These are phyloP conservation scores for Saprolegnia diclina DNA, from an alignment of 352 stramenopile genomes.

Conservation along the genomic window DNA sequence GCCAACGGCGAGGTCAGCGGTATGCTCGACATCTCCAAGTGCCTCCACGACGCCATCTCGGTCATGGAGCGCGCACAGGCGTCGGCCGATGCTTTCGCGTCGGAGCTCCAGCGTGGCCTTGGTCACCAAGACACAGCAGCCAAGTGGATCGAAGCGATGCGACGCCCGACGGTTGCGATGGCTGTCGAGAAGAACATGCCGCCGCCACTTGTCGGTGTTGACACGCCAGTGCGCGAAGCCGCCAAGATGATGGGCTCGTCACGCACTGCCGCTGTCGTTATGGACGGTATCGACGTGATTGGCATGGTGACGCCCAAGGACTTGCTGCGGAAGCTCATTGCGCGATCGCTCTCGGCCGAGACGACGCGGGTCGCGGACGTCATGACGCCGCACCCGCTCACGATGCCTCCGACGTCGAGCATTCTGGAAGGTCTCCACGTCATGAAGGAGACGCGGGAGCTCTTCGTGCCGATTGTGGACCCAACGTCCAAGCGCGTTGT, in stretches of 20 bases:
- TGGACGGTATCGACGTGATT: slow-evolving; percentile 56
- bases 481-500: slow-evolving; percentile 56
- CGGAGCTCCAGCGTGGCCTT: slow-evolving; percentile 65
- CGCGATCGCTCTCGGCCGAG: slow-evolving; percentile 67
- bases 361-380: slow-evolving; percentile 76
- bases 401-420: slow-evolving; percentile 61
- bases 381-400: slow-evolving; percentile 80
- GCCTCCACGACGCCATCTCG: slow-evolving; percentile 81
- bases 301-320: slow-evolving; percentile 85
- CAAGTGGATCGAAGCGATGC: slow-evolving; percentile 89
- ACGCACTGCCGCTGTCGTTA: slow-evolving; percentile 80
- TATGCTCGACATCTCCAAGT: slow-evolving; percentile 89
- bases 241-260: slow-evolving; percentile 81
- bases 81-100: slow-evolving; percentile 68
- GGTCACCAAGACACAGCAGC: slow-evolving; percentile 32
- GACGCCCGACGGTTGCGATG: slow-evolving; percentile 71
- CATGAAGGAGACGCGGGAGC: slow-evolving; percentile 79
- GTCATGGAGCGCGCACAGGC: slow-evolving; percentile 85
- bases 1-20: slow-evolving; percentile 61
- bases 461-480: slow-evolving; percentile 80
- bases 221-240: slow-evolving; percentile 59
- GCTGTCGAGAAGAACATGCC: slow-evolving; percentile 76
- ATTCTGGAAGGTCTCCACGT: slow-evolving; percentile 79
- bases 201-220: slow-evolving; percentile 66
- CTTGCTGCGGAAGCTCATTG: slow-evolving; percentile 78